Conservation (phyloP, 2,329 filamentous ascomycete species). For the Cladosporium halotolerans region DNA sequence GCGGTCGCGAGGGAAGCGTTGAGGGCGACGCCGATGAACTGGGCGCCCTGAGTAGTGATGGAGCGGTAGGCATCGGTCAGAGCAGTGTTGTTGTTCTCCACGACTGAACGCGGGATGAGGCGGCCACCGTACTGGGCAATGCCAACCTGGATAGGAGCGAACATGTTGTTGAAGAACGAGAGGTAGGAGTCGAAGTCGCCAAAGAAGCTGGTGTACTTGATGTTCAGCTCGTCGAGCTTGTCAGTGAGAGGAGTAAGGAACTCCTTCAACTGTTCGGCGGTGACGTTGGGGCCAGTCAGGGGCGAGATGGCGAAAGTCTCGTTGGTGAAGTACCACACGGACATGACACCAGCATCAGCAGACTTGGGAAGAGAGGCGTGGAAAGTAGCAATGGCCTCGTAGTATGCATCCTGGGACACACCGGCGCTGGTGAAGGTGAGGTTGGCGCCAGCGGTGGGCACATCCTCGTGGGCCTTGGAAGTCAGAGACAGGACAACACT, state of each 20-base stretch:
- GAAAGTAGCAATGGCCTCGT: constrained; percentile 43
- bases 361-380: constrained; percentile 44
- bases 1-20: constrained; percentile 32
- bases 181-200: constrained; percentile 30
- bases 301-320: constrained; percentile 44
- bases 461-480: constrained; percentile 44
- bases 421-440: constrained; percentile 35
- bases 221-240: constrained; percentile 33
- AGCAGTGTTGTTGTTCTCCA: constrained; percentile 29
- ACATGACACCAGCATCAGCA: constrained; percentile 46
- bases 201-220: constrained; percentile 28
- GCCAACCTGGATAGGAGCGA: constrained; percentile 28
- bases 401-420: constrained; percentile 39
- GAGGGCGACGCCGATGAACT: constrained; percentile 35
- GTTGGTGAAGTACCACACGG: constrained; percentile 47
- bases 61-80: constrained; percentile 30
- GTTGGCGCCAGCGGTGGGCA: constrained; percentile 38
- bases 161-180: constrained; percentile 29
- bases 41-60: constrained; percentile 30
- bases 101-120: constrained; percentile 31
- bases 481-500: constrained; percentile 53
- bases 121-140: constrained; percentile 24
- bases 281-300: constrained; percentile 45
- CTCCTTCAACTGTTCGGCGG: constrained; percentile 35
- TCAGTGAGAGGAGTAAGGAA: constrained; percentile 44